Percentiles rank a stretch among this genome's conserved stretches.
These are phyloP conservation scores for Pisolithus thermaeus DNA, from an alignment of 1,284 basidiomycete species.

Conservation along the genomic window DNA sequence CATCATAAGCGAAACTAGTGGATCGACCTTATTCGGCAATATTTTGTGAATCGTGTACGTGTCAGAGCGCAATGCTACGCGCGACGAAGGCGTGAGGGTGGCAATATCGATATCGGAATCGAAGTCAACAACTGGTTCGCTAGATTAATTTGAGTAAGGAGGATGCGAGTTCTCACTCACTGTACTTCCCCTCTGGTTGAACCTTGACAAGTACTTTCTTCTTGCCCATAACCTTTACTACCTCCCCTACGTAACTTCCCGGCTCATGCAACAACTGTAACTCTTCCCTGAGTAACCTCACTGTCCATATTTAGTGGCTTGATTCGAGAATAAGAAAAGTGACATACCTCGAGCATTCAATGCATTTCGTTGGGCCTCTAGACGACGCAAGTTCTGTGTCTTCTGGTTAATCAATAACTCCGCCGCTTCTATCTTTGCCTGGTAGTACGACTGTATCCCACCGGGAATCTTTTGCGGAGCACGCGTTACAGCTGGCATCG, in stretches of 20 bases:
- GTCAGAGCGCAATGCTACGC: slow-evolving; percentile 94
- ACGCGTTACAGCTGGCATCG: slow-evolving; percentile 49
- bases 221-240: slow-evolving; percentile 99
- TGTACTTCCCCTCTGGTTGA: slow-evolving; percentile 98
- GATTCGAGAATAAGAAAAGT: not conserved
- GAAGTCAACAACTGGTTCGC: slow-evolving; percentile 80
- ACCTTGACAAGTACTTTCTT: slow-evolving; percentile 98
- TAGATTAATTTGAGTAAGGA: not conserved
- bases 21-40: slow-evolving; percentile 93
- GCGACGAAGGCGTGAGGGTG: slow-evolving; percentile 79
- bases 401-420: slow-evolving; percentile 93
- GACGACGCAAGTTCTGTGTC: slow-evolving; percentile 91
- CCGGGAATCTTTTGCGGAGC: slow-evolving; percentile 43
- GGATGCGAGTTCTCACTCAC: slow-evolving; percentile 40
- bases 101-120: slow-evolving; percentile 84
- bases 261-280: slow-evolving; percentile 94
- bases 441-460: slow-evolving; percentile 86
- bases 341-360: slow-evolving; percentile 83
- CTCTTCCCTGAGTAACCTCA: slow-evolving; percentile 87
- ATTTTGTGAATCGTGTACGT: slow-evolving; percentile 94
- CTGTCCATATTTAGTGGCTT: slow-evolving; percentile 33
- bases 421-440: slow-evolving; percentile 91
- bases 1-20: slow-evolving; percentile 97
- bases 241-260: slow-evolving; percentile 95
- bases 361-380: slow-evolving; percentile 96